These are phyloP conservation scores for Microstroma glucosiphilum DNA, from an alignment of 1,284 basidiomycete species.

Conservation along the genomic window DNA sequence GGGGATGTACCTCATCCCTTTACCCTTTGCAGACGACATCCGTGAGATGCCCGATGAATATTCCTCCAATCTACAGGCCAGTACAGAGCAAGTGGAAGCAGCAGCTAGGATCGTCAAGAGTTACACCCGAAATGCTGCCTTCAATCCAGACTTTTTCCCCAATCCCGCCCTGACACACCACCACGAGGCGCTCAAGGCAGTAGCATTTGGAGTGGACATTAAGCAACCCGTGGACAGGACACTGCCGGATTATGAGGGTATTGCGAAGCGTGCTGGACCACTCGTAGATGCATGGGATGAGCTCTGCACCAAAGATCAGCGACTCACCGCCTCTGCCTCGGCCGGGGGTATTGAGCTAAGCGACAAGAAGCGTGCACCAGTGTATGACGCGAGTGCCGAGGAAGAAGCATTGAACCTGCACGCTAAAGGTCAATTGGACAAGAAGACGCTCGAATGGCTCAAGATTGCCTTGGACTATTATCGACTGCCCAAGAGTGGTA, in stretches of 20 bases:
- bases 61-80: conserved; percentile 55
- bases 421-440: background rate
- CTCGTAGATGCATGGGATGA: conserved; percentile 71
- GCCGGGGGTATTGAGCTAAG: background rate
- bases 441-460: conserved; percentile 33
- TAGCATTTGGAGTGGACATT: conserved; percentile 70
- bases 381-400: background rate
- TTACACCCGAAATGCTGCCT: conserved; percentile 68
- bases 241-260: conserved; percentile 67
- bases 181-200: conserved; percentile 81
- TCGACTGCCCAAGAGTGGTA: conserved; percentile 32
- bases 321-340: conserved; percentile 10
- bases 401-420: background rate
- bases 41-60: conserved; percentile 61
- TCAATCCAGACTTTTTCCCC: conserved; percentile 80
- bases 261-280: conserved; percentile 72
- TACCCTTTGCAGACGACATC: conserved; percentile 92
- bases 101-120: conserved; percentile 73
- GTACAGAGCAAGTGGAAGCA: conserved; percentile 62
- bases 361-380: conserved; percentile 2
- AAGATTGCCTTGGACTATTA: conserved; percentile 32
- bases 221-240: conserved; percentile 71
- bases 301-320: conserved; percentile 60
- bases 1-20: conserved; percentile 82
- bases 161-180: conserved; percentile 82